Conservation (phyloP, 257 asterid genomes). For the Echites panduratus region DNA sequence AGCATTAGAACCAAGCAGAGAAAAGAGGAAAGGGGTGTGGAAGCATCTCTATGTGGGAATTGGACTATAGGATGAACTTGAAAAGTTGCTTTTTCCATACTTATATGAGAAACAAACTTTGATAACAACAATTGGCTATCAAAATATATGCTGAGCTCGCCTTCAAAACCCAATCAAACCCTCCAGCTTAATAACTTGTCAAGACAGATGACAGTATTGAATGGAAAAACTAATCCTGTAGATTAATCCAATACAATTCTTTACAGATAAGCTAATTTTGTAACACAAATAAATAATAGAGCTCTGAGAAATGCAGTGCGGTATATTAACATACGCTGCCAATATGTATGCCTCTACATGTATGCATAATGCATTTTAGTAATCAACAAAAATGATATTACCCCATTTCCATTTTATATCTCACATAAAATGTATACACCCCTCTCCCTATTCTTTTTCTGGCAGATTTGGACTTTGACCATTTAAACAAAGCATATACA, state of each 20-base stretch:
- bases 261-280: background rate
- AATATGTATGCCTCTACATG: background rate
- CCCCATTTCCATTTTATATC: background rate
- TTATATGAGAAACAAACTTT: background rate
- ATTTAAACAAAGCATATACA: background rate
- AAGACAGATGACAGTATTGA: background rate
- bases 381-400: background rate
- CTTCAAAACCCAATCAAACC: background rate
- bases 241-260: background rate
- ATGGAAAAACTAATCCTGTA: background rate
- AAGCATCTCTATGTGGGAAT: background rate
- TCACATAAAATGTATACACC: background rate
- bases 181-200: background rate
- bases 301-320: background rate
- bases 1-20: background rate
- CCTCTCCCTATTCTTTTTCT: background rate
- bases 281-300: background rate
- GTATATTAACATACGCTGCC: background rate
- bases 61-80: background rate
- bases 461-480: background rate
- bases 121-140: background rate
- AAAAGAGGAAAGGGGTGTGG: background rate
- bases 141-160: background rate
- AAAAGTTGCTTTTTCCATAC: background rate
- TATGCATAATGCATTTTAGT: background rate